These are phyloP conservation scores for Agaricus sinodeliciosus DNA, from an alignment of 768 basidiomycete species.

Conservation along the genomic window DNA sequence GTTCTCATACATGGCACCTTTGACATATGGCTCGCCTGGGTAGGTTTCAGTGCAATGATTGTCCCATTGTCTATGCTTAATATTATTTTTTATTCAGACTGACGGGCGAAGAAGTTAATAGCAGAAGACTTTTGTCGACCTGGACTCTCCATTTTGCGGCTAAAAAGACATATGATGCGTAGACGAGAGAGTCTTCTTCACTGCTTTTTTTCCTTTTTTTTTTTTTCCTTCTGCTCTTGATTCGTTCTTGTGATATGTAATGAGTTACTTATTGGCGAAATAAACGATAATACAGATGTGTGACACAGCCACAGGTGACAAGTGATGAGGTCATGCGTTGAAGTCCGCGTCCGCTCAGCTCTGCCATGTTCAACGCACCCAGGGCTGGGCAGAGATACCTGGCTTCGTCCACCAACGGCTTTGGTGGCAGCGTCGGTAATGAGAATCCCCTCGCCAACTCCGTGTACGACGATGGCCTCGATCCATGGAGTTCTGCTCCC, in stretches of 20 bases:
- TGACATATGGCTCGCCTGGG: slow-evolving; percentile 98
- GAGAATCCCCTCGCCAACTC: slow-evolving; percentile 71
- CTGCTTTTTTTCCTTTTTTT: slow-evolving; percentile 10
- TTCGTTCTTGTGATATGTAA: slow-evolving; percentile 7
- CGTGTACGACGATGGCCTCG: slow-evolving; percentile 73
- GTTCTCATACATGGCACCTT: slow-evolving; percentile 74
- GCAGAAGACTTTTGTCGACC: slow-evolving; percentile 72
- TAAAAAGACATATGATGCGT: slow-evolving; percentile 45
- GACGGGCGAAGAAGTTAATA: slow-evolving; percentile 79
- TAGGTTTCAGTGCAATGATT: slow-evolving; percentile 32
- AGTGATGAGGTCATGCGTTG: background rate
- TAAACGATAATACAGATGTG: background rate
- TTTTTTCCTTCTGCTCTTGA: slow-evolving; percentile 14
- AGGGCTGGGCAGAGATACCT: slow-evolving; percentile 66
- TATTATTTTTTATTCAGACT: slow-evolving; percentile 49
- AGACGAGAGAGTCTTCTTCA: slow-evolving; percentile 6
- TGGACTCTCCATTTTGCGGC: slow-evolving; percentile 95
- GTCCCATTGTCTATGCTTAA: slow-evolving; percentile 6
- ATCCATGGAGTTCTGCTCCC: slow-evolving; percentile 75
- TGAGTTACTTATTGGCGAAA: slow-evolving; percentile 11
- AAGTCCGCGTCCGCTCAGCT: background rate
- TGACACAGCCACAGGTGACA: slow-evolving; percentile 3
- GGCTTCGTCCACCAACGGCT: slow-evolving; percentile 45
- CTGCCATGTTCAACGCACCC: slow-evolving; percentile 79
- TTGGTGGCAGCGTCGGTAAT: slow-evolving; percentile 69